A percentile compares a stretch with the other conserved stretches of the same genome.
These are phyloP conservation scores for Hanseniaspora occidentalis DNA, from an alignment of 805 yeast genomes.

Conservation along the genomic window DNA sequence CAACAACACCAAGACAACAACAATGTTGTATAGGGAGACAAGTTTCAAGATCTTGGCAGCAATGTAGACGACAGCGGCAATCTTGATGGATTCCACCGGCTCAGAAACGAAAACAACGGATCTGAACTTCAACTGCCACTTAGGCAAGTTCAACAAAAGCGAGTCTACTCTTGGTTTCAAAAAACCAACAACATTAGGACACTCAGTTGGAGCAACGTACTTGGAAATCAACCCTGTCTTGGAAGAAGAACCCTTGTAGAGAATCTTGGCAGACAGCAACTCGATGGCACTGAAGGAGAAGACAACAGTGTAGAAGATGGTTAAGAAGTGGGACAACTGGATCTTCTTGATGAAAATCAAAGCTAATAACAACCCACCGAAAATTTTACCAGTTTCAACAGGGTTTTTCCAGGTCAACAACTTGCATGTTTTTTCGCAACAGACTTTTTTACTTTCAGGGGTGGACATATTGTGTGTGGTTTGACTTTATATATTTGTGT, in stretches of 20 bases:
- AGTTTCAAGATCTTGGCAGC: conserved; percentile 62
- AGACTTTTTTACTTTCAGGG: not conserved
- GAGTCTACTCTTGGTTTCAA: conserved; percentile 22
- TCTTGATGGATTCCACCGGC: conserved; percentile 59
- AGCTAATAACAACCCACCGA: conserved; percentile 47
- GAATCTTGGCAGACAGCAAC: conserved; percentile 1
- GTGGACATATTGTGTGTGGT: not conserved
- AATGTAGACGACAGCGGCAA: conserved; percentile 53
- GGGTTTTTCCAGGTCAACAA: conserved; percentile 31
- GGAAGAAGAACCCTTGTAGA: no score
- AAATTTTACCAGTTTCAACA: conserved; percentile 58
- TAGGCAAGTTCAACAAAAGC: conserved; percentile 28
- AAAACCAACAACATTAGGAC: conserved; percentile 23
- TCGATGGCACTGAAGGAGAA: conserved; percentile 61
- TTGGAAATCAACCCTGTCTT: conserved; percentile 57
- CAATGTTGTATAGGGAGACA: conserved; percentile 53
- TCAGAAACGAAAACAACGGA: conserved; percentile 54
- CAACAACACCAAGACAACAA: conserved; percentile 41
- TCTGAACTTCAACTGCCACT: conserved; percentile 40
- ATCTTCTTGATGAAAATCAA: conserved; percentile 49
- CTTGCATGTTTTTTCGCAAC: conserved; percentile 9
- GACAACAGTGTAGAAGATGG: conserved; percentile 45
- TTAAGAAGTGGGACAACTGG: conserved; percentile 50
- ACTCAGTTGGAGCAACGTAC: conserved; percentile 41
- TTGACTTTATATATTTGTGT: not conserved